Percentiles rank a stretch among this genome's conserved stretches.
Conservation (phyloP, 805 yeast genomes). For the Monosporozyma yasuniensis region DNA sequence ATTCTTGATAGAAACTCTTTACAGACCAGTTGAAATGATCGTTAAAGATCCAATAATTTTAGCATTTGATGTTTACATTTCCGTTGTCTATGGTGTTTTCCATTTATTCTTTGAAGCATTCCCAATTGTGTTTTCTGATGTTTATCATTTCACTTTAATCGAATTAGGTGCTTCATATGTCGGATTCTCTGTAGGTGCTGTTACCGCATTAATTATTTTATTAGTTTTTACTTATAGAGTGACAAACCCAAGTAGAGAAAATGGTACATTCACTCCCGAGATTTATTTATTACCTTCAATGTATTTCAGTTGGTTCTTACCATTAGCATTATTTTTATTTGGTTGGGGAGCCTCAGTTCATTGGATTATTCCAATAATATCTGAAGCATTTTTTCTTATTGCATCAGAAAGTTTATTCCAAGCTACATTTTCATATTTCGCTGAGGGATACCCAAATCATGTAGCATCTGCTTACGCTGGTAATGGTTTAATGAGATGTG, state of each 20-base stretch:
- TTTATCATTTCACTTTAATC: neutral
- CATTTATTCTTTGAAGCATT: neutral
- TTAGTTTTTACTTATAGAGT: constrained; percentile 23
- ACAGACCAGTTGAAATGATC: neutral
- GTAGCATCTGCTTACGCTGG: constrained; percentile 53
- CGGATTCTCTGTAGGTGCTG: neutral
- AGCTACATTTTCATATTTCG: constrained; percentile 41
- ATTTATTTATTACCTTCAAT: constrained; percentile 34
- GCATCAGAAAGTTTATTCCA: constrained; percentile 44
- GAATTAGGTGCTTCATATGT: neutral
- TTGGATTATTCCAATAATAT: constrained; percentile 43
- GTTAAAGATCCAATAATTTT: neutral
- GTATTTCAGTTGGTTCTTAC: constrained; percentile 34
- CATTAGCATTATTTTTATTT: constrained; percentile 37
- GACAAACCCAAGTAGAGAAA: constrained; percentile 20
- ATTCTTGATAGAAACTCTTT: neutral
- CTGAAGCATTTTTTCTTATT: constrained; percentile 32
- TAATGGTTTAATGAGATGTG: constrained; percentile 31
- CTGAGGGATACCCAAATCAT: constrained; percentile 39
- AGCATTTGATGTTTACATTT: neutral
- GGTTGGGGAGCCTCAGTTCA: constrained; percentile 44
- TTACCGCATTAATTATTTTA: constrained; percentile 7
- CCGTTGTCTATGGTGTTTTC: neutral
- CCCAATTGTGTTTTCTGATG: neutral
- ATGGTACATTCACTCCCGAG: constrained; percentile 33